These are phyloP conservation scores for Pyrenochaeta sp. DNA, from an alignment of 2,329 filamentous ascomycete species.

Conservation along the genomic window DNA sequence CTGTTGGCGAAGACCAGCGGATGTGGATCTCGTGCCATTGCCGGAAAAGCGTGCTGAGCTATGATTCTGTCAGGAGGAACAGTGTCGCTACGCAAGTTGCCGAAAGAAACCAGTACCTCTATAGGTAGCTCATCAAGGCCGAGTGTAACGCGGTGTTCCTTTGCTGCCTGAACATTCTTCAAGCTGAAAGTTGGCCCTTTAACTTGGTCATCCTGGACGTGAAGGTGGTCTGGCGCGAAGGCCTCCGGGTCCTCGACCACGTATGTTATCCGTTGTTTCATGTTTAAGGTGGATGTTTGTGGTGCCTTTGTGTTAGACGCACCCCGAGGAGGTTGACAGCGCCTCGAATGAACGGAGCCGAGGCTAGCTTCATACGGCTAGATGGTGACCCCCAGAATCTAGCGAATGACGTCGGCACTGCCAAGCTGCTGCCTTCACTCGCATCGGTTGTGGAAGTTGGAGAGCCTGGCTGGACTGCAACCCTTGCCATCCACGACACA, in stretches of 20 bases:
- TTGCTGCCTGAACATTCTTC: conserved; percentile 68
- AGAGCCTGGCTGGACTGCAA: conserved; percentile 26
- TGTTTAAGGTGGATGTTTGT: conserved; percentile 21
- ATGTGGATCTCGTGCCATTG: conserved; percentile 77
- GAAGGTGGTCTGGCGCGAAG: conserved; percentile 70
- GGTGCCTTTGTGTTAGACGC: too few relatives aligned
- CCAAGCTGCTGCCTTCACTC: conserved; percentile 17
- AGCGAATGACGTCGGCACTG: conserved; percentile 15
- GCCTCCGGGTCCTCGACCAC: conserved; percentile 70
- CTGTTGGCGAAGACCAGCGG: conserved; percentile 72
- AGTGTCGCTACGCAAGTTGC: neutral
- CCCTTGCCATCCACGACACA: conserved; percentile 21
- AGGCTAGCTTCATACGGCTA: neutral
- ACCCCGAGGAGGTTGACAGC: too few relatives aligned
- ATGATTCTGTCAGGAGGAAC: conserved; percentile 7
- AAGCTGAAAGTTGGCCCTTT: conserved; percentile 58
- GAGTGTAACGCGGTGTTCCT: conserved; percentile 82
- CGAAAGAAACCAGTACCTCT: conserved; percentile 59
- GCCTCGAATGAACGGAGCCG: too few relatives aligned
- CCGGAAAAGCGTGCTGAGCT: conserved; percentile 68
- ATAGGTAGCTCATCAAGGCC: conserved; percentile 74
- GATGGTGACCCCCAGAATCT: too few relatives aligned
- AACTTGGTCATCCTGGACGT: conserved; percentile 56
- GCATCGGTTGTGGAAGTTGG: too few relatives aligned
- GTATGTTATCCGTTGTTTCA: conserved; percentile 82